Evolutionary conservation across 768 basidiomycete genomes (phyloP).

Genomic region (Tephrocybe sp.): DNA sequence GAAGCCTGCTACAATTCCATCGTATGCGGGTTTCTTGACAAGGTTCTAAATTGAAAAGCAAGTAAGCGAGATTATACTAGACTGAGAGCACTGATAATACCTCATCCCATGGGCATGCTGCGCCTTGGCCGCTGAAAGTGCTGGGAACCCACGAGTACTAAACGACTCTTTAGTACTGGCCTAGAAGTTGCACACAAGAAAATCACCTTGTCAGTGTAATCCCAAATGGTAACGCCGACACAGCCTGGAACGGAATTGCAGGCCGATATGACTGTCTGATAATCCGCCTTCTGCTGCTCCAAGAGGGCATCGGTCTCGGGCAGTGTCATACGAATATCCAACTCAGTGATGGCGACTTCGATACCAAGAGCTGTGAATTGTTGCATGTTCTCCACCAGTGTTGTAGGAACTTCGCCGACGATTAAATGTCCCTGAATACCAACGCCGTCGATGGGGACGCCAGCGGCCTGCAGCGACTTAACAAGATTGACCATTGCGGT

Average conservation of each 20-base stretch:
- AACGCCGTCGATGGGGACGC: conserved; percentile 57
- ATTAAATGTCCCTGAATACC: conserved; percentile 62
- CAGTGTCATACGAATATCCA: too few species aligned
- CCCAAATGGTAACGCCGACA: too few species aligned
- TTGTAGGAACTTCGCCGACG: conserved; percentile 51
- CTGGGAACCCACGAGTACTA: conserved; percentile 37
- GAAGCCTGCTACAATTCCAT: too few species aligned
- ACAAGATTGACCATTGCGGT: conserved; percentile 57
- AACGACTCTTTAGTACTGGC: not conserved
- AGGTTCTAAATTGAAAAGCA: conserved; percentile 33
- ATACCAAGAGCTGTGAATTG: too few species aligned
- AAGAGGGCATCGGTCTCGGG: too few species aligned
- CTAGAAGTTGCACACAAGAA: conserved; percentile 40
- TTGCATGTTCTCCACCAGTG: conserved; percentile 44
- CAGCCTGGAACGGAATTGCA: conserved; percentile 43
- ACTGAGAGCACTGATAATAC: not conserved
- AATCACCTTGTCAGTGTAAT: conserved; percentile 44
- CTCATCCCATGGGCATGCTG: conserved; percentile 23
- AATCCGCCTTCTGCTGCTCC: too few species aligned
- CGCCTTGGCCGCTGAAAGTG: conserved; percentile 33
- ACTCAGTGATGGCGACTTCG: too few species aligned
- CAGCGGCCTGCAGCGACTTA: conserved; percentile 39
- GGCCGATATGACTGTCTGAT: conserved; percentile 47
- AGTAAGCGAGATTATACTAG: not conserved
- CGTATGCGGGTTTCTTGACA: too few species aligned